Base-by-base conservation (phyloP, 345 rosid genomes). In the Dovyalis caffra region DNA sequence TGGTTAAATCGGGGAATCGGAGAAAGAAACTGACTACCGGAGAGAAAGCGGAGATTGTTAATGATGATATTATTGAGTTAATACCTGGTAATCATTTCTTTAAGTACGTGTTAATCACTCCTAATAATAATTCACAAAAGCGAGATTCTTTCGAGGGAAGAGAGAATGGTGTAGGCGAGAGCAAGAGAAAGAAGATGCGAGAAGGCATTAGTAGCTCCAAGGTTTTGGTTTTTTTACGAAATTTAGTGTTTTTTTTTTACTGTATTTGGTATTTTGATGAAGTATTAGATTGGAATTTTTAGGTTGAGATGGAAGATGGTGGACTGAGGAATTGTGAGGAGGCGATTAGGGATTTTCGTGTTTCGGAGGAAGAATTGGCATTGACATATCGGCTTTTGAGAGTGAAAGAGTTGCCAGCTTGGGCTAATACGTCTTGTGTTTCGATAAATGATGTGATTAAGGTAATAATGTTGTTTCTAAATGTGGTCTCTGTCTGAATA, bases 391-490 rank as follows among this genome's bases (percentile, higher is more conserved):
- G 93, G 80, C 92, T 92, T 29, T 71, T 95, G 86, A 79, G 34
- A 75, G 97, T 95, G 64, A 80, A 86, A 81, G 96, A 83, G 31
- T 86, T 95, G 65, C 99, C 99, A 2, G 68, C 83, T 5, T 92
- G 99, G 98, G 97, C 97, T 23, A 95, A 95, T 82, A 87, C 99
- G 18, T 88, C 90, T 65, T 85, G 85, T 81, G 93, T 92, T 88
- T 92, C 99, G 66, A 89, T 95, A 67, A 81, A 56, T 56, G 98
- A 95, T 86, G 94, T 93, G 62, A 78, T 95, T 81, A 88, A 93
- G 99, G 97, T 91, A 68, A 49, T 60, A 58, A 20, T 71, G 51
- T n/a, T 66, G 57, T 76, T 69, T 51, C 35, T 28, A 60, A 29
- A 26, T 28, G 1, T 14, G n/a, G 23, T 14, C n/a, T n/a, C n/a